Evolutionary conservation across 176 grass and related monocot genomes (phyloP).

Genomic region (Oryza longistaminata): DNA sequence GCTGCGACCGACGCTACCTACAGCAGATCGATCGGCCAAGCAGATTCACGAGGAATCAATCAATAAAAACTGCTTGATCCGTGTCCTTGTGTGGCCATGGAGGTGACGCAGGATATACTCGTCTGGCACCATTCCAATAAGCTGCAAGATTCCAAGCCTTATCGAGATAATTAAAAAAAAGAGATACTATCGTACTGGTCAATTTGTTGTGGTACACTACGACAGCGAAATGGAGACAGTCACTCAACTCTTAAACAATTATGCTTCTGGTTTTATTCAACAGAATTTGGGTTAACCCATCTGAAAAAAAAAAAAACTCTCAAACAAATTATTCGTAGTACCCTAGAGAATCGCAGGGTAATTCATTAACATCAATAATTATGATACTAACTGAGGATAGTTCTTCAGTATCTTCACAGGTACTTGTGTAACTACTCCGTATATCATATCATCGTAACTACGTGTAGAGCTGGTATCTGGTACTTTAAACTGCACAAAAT

Average conservation of each 20-base stretch:
- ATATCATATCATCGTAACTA: background rate
- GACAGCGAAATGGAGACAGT: background rate
- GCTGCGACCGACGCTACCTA: no score
- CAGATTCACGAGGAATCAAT: background rate
- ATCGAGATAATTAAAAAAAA: background rate
- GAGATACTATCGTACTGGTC: background rate
- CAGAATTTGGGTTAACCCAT: background rate
- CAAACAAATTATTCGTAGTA: background rate
- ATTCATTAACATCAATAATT: slow-evolving; percentile 5
- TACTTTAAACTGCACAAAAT: background rate
- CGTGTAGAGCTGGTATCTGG: background rate
- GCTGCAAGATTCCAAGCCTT: background rate
- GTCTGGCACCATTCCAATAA: background rate
- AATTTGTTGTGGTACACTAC: background rate
- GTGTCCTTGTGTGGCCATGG: background rate
- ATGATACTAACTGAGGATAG: background rate
- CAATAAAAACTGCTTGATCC: background rate
- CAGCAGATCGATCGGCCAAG: no score
- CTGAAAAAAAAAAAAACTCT: no score
- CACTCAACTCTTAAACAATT: background rate
- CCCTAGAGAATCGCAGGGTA: slow-evolving; percentile 11
- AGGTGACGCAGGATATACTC: slow-evolving; percentile 5
- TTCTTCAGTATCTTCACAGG: background rate
- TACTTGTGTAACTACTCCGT: background rate
- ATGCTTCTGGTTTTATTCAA: background rate